A percentile compares a stretch with the other conserved stretches of the same genome.
phyloP scores from a whole-genome alignment of 202 grass and related monocot genomes.

The Miscanthus sacchariflorus region DNA sequence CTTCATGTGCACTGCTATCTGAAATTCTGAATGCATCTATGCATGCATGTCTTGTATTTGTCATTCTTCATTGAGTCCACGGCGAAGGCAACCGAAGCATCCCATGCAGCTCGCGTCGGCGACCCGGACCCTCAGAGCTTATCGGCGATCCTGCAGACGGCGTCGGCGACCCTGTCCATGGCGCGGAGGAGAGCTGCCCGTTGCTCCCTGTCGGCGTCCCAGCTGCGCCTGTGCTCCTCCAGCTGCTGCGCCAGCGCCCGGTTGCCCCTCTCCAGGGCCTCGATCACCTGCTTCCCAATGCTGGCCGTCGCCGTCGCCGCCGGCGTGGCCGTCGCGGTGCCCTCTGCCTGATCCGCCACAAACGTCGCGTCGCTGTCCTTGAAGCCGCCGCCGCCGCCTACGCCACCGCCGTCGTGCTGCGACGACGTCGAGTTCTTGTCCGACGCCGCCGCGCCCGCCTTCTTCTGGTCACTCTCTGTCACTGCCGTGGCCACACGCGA shows the following conservation, averaged over 20 bases:
- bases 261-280: conserved; percentile 62
- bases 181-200: conserved; percentile 45
- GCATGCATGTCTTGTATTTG: not conserved
- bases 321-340: conserved; percentile 24
- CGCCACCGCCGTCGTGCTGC: conserved; percentile 30
- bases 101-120: not conserved
- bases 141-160: conserved; percentile 62
- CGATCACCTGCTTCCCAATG: conserved; percentile 56
- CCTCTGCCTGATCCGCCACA: conserved; percentile 31
- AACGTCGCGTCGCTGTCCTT: conserved; percentile 59
- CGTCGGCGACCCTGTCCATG: conserved; percentile 57
- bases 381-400: not conserved
- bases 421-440: conserved; percentile 64
- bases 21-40: not conserved
- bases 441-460: conserved; percentile 33
- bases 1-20: not conserved
- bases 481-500: not conserved
- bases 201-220: conserved; percentile 55
- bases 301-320: conserved; percentile 20
- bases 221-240: conserved; percentile 50
- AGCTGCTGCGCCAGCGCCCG: conserved; percentile 51
- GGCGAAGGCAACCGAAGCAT: not conserved
- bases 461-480: conserved; percentile 44
- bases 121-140: conserved; percentile 34
- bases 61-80: not conserved